A percentile compares a stretch with the other conserved stretches of the same genome.
These are phyloP conservation scores for Bonia amplexicaulis DNA, from an alignment of 176 grass and related monocot species.

Conservation along the genomic window DNA sequence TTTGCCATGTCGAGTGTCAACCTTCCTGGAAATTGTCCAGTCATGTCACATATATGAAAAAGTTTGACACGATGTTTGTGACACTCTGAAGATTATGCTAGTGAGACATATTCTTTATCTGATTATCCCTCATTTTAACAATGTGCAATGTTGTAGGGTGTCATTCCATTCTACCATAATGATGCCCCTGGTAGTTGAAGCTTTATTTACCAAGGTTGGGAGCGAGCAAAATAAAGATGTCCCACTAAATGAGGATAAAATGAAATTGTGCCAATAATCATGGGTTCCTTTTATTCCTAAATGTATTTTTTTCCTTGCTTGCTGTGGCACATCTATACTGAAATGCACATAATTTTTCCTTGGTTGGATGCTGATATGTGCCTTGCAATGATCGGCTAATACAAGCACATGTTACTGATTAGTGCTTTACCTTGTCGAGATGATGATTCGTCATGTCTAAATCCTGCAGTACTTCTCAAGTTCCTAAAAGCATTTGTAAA, in stretches of 20 bases:
- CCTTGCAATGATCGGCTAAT: neutral
- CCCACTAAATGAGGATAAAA: neutral
- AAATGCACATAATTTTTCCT: constrained; percentile 2
- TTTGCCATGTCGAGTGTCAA: neutral
- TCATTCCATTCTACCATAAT: neutral
- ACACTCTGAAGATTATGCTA: neutral
- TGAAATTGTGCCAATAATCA: neutral
- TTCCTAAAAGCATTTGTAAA: neutral
- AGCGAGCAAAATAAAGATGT: neutral
- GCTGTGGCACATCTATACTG: neutral
- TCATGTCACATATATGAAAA: constrained; percentile 1
- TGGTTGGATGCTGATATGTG: neutral
- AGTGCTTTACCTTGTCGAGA: neutral
- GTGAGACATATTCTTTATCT: neutral
- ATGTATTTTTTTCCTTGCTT: constrained; percentile 3
- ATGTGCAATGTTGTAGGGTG: neutral
- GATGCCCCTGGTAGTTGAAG: neutral
- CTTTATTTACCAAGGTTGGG: constrained; percentile 5
- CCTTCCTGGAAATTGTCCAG: constrained; percentile 13
- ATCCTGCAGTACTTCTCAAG: neutral
- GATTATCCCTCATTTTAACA: neutral
- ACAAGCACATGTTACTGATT: neutral
- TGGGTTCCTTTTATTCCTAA: neutral
- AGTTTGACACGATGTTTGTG: neutral
- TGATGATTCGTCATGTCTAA: neutral